A percentile compares a stretch with the other conserved stretches of the same genome.
phyloP scores from a whole-genome alignment of 2,329 filamentous ascomycete species.

The Zymoseptoria pseudotritici region DNA sequence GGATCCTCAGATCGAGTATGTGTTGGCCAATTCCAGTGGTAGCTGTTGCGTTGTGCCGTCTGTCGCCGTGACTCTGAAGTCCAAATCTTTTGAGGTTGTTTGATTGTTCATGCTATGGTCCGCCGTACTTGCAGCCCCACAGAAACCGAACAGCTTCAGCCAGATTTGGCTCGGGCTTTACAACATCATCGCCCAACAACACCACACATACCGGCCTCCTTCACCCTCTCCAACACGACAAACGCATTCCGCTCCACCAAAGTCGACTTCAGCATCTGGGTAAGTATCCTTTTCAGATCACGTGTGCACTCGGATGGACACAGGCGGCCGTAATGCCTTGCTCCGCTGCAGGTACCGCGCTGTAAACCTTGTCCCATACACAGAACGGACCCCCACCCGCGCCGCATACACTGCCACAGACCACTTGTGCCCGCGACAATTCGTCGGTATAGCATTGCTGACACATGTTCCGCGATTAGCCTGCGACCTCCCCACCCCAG shows the following conservation, averaged over 20 bases:
- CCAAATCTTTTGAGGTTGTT: background rate
- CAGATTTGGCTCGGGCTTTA: background rate
- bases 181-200: background rate
- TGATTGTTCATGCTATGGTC: background rate
- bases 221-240: background rate
- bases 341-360: slow-evolving; percentile 3
- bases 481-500: background rate
- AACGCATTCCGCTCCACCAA: background rate
- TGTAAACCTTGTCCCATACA: slow-evolving; percentile 8
- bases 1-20: background rate
- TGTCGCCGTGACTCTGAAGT: background rate
- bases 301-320: background rate
- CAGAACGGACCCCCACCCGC: background rate
- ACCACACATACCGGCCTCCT: background rate
- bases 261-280: background rate
- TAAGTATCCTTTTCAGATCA: background rate
- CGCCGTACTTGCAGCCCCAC: background rate
- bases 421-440: background rate
- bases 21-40: background rate
- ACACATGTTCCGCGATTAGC: background rate
- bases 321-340: background rate
- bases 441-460: background rate
- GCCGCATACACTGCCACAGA: background rate
- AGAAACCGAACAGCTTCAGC: background rate
- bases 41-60: background rate